Base-by-base conservation (phyloP, 2,329 filamentous ascomycete species). In the Fusarium pseudoanthophilum region DNA sequence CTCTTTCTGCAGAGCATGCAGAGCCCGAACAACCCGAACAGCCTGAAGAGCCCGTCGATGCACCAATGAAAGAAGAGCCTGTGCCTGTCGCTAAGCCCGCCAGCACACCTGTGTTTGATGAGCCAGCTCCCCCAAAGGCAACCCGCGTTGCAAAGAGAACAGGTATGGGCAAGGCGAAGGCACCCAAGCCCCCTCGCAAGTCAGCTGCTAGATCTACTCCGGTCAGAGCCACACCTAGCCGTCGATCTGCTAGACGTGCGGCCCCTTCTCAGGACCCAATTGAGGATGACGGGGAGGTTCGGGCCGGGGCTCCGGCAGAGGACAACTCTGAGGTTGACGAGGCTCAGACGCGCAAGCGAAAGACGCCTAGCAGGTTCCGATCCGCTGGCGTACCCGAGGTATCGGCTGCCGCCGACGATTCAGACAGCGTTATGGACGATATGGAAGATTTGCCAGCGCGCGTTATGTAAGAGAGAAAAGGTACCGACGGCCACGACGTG, bases 361-460 rank as follows among this genome's bases (percentile, higher is more conserved):
- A 74, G 74, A 79, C 75, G 34, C 77, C 79, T 24, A 77, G 71
- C 64, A 81, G 78, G 64, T 78, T 77, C 64, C 79, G 75, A 52
- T 68, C 79, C 26, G 60, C 68, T 36, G 53, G 66, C 6, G 62
- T 61, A 5, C 58, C 55, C 24, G 73, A 65, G 24, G 67, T 69
- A 37, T 60, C 66, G 9, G 51, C 43, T 40, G 62, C 49, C 18
- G 65, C 69, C n/a, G 72, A 77, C 18, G 76, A 73, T 20, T 80
- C 78, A 9, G 80, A 81, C 28, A 83, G 81, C 42, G 78, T 78
- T 20, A 84, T 85, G 82, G 83, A 85, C 39, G 83, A 85, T 48
- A 84, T 85, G 84, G 83, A 84, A 60, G 84, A 85, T 64, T 73
- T 85, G 45, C 83, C 83, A 11, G 80, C 81, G n/a, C 77, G 77